A percentile compares a stretch with the other conserved stretches of the same genome.
phyloP scores from a whole-genome alignment of 2,329 filamentous ascomycete genomes.

The Aspergillus pseudoviridinutans region DNA sequence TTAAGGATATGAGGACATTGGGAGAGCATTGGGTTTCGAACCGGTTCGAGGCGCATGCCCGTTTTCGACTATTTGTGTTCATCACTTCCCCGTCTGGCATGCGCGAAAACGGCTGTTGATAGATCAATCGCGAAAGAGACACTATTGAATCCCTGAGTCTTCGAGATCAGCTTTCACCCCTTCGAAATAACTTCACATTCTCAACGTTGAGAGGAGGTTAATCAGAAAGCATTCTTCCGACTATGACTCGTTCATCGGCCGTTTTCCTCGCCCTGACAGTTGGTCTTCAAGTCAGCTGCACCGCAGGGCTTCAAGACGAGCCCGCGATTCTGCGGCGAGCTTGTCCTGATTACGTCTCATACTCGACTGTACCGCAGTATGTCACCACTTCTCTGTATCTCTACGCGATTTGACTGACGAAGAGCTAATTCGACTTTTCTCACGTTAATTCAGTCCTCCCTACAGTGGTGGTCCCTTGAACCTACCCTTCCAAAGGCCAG shows the following conservation, averaged over 20 bases:
- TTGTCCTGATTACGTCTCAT: constrained; percentile 64
- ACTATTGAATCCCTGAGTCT: neutral
- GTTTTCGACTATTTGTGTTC: neutral
- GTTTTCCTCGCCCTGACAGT: constrained; percentile 14
- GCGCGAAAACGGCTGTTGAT: neutral
- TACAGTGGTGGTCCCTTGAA: constrained; percentile 73
- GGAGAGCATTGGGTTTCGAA: neutral
- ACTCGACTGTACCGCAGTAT: constrained; percentile 59
- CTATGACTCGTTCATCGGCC: constrained; percentile 7
- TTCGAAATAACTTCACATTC: neutral
- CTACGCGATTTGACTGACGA: neutral
- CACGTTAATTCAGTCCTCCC: constrained; percentile 56
- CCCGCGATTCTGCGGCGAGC: constrained; percentile 37
- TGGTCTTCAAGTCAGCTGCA: constrained; percentile 6
- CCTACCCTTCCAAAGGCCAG: constrained; percentile 83
- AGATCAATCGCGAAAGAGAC: neutral
- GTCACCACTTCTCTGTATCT: constrained; percentile 20
- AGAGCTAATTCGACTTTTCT: neutral
- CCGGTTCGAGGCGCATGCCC: neutral
- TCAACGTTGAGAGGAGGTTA: neutral
- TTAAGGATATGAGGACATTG: neutral
- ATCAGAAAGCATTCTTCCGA: neutral
- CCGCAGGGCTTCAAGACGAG: constrained; percentile 19
- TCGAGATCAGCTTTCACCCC: neutral
- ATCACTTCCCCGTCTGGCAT: neutral